Conservation (phyloP, 352 stramenopile species). For the Blastocystis sp. region DNA sequence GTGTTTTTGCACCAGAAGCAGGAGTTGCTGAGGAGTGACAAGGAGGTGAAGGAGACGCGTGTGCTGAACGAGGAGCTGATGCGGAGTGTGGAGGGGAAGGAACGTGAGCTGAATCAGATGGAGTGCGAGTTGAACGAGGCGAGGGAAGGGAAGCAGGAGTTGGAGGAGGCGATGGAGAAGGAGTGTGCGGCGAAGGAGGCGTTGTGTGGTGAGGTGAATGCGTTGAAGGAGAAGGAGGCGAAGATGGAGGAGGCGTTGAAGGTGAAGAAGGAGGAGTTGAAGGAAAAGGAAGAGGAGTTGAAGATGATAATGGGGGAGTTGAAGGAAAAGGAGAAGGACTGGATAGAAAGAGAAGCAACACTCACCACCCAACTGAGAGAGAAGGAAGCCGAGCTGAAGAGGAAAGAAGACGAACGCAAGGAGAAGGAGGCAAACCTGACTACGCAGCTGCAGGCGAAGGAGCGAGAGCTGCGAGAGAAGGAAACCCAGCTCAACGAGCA, state of each 20-base stretch:
- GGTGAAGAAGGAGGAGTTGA: constrained; percentile 5
- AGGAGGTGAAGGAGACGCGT: background rate
- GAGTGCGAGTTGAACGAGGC: background rate
- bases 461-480: background rate
- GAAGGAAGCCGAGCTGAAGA: background rate
- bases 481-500: background rate
- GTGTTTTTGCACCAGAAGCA: background rate
- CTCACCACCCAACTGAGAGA: background rate
- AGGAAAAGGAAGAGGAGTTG: background rate
- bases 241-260: background rate
- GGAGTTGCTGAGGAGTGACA: background rate
- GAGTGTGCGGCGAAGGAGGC: background rate
- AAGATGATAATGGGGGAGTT: background rate
- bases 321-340: background rate
- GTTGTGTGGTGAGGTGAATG: background rate
- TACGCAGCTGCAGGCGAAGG: background rate
- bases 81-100: background rate
- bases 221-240: background rate
- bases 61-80: constrained; percentile 2
- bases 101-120: background rate
- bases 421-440: background rate
- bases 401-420: background rate
- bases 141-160: background rate
- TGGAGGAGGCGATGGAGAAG: background rate
- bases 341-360: no score